Conservation (phyloP, 306 rosid species). For the Quercus rubra region DNA sequence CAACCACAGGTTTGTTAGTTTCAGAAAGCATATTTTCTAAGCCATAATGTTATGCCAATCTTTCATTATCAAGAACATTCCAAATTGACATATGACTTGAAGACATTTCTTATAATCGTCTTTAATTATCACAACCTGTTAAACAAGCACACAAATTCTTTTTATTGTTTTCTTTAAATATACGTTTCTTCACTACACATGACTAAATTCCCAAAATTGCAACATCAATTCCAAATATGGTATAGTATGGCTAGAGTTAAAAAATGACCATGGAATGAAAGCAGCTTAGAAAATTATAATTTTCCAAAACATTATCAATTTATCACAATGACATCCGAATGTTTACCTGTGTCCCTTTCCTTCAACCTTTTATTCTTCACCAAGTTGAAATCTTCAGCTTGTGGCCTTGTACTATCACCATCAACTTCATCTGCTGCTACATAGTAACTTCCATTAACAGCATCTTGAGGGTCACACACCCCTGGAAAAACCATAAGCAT, state of each 20-base stretch:
- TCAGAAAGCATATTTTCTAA: not conserved
- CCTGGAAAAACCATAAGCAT: slow-evolving; percentile 40
- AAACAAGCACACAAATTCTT: no score
- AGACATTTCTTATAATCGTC: not conserved
- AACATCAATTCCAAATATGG: not conserved
- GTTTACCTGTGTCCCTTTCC: slow-evolving; percentile 42
- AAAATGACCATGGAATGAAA: not conserved
- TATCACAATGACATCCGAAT: not conserved
- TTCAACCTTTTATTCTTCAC: slow-evolving; percentile 49
- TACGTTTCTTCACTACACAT: not conserved
- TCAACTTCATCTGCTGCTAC: slow-evolving; percentile 20
- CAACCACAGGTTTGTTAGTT: not conserved
- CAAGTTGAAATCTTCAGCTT: slow-evolving; percentile 32
- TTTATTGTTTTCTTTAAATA: not conserved
- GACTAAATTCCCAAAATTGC: not conserved
- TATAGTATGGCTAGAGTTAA: not conserved
- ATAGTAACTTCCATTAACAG: slow-evolving; percentile 19
- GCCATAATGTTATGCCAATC: not conserved
- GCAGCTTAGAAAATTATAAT: not conserved
- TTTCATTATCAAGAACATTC: not conserved
- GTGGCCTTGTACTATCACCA: slow-evolving; percentile 12
- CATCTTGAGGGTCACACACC: slow-evolving; percentile 33
- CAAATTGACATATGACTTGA: not conserved
- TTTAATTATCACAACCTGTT: no score
- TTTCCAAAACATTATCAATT: not conserved